Base-by-base conservation (phyloP, 2,329 filamentous ascomycete genomes). In the Xylariomycetidae sp. region DNA sequence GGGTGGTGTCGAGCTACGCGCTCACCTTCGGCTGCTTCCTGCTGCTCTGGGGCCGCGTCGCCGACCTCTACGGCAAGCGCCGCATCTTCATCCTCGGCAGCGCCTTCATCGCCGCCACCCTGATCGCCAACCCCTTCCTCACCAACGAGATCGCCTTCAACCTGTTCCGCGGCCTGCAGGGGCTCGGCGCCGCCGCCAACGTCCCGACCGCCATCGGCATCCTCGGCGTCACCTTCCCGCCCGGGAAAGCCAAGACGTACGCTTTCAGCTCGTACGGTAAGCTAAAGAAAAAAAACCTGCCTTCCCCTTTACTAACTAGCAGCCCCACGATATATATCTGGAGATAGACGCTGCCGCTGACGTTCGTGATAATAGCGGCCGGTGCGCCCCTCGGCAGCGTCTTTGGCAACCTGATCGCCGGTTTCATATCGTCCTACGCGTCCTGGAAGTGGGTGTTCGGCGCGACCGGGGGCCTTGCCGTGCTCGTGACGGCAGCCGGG, bases 171-270 rank as follows among this genome's bases (percentile, higher is more conserved):
- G 82, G 72, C 0, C 60, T 86, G 6, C 80, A 85, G 42, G 82
- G 82, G 2, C 54, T 86, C 33, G 80, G 80, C 2, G 77, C 77
- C 16, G 81, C 82, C 2, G 78, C 80, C 12, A 85, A 82, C 49
- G 77, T 85, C 1, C 81, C 82, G 0, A 84, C 80, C 0, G 82
- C 81, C 0, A 76, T 86, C 49, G 82, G 82, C 0, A 85, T 85
- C 25, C 56, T 86, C 3, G 80, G 80, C 1, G 73, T 74, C 2
- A 83, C 77, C 0, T 85, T 85, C 34, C 72, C 74, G 1, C 79
- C 80, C 0, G 78, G 81, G 0, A 79, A 75, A 42, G 74, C 79
- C 4, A 85, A 84, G 58, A 85, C 82, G 46, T 82, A 83, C 50
- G 80, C 80, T 2, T 85, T 86, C 45, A 75, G 74, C 23, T 67